Conservation (phyloP, 164 flowering plant genomes). For the Pachysandra terminalis region DNA sequence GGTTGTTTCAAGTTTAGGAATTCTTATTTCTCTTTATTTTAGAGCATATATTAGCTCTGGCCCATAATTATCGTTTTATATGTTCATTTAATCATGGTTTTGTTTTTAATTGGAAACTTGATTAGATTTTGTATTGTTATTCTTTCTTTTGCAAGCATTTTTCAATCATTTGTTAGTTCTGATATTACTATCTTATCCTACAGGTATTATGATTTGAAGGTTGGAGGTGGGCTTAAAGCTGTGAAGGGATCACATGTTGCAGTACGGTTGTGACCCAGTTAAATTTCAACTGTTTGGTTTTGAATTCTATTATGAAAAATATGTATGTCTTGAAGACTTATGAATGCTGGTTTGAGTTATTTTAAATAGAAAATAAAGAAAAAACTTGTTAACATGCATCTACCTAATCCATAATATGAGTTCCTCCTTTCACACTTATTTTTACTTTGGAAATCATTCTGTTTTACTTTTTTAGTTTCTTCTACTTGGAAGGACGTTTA, state of each 20-base stretch:
- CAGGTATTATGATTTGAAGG: constrained; percentile 96
- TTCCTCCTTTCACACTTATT: neutral
- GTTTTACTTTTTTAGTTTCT: neutral
- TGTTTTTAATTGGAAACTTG: neutral
- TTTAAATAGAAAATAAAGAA: neutral
- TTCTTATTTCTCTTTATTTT: no score
- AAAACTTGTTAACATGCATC: neutral
- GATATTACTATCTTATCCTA: constrained; percentile 10
- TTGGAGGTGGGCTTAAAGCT: constrained; percentile 79
- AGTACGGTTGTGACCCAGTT: constrained; percentile 72
- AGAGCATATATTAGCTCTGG: no score
- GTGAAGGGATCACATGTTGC: constrained; percentile 96
- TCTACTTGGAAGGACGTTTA: neutral
- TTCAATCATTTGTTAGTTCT: neutral
- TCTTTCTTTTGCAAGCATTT: neutral
- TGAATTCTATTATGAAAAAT: neutral
- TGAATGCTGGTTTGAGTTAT: neutral
- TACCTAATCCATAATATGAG: no score
- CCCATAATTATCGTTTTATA: no score
- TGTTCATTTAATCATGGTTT: neutral
- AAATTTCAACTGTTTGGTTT: constrained; percentile 18
- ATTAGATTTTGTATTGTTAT: neutral
- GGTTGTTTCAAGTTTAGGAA: neutral
- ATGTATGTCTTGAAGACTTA: neutral
- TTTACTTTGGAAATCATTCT: neutral